Evolutionary conservation across 345 rosid species (phyloP), one percentile per base, ranked within the genome.

Genomic region (Eutrema yunnanense): DNA sequence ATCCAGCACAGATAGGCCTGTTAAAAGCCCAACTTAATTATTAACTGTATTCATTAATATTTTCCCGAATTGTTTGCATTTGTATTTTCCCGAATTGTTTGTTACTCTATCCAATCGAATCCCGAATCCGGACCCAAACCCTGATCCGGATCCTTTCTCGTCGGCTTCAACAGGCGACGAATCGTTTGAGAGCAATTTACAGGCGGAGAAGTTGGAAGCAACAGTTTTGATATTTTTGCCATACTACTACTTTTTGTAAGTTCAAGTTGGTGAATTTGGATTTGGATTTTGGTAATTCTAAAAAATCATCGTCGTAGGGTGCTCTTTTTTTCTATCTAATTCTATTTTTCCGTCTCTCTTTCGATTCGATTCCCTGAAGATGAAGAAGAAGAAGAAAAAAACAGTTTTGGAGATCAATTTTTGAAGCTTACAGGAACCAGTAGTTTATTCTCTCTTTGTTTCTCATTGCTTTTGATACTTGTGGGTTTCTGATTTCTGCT

Each of bases 91-190:
- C 34, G 5, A 32, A 30, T 30, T 30, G 32, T 30, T 22, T 22
- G 12, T 32, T 16, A 42, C 10, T 38, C 56, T 27, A 71, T 49
- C 59, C 43, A 60, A 72, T 7, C 67, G 16, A 63, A 72, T 53
- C 37, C 63, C 63, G 40, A 14, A 62, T 22, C 62, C 69, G 48
- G 52, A 70, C 3, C 60, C 50, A 48, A 60, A 59, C 57, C 67
- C 57, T 43, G 37, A 58, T 59, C 48, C 74, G 62, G 69, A 62
- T 9, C 19, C 54, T 73, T 43, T 42, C 34, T 72, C 11, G 40
- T 54, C 62, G 69, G 47, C 67, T 49, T 42, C 68, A 71, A 30
- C 33, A 68, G 44, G 66, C 75, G 26, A 30, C 26, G 51, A 50
- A 57, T 42, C 32, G 27, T n/a, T 49, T 42, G 64, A 55, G 40